A percentile compares a stretch with the other conserved stretches of the same genome.
phyloP scores from a whole-genome alignment of 306 rosid species.

The Dicorynia guianensis region DNA sequence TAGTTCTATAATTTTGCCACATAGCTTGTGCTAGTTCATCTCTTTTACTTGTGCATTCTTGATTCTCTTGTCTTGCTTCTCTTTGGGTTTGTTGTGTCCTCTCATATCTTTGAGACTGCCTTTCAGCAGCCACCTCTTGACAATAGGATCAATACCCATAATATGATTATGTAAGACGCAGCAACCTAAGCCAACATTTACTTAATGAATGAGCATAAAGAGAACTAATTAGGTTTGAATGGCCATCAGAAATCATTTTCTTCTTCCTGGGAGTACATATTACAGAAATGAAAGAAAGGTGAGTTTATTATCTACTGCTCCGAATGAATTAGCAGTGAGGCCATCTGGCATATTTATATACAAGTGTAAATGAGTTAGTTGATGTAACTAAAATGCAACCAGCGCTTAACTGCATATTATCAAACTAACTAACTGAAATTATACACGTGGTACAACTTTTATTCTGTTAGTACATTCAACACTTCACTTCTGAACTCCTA shows the following conservation, averaged over 20 bases:
- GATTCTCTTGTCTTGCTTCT: background rate
- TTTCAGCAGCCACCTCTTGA: background rate
- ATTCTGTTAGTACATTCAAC: too few species aligned
- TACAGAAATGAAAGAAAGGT: background rate
- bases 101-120: background rate
- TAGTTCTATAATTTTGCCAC: too few species aligned
- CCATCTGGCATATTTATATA: too few species aligned
- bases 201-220: background rate
- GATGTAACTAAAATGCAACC: too few species aligned
- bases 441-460: too few species aligned
- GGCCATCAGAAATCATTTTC: background rate
- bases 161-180: background rate
- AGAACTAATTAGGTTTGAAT: background rate
- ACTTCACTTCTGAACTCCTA: background rate
- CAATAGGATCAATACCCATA: background rate
- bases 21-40: background rate
- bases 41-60: background rate
- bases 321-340: too few species aligned
- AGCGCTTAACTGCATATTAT: too few species aligned
- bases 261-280: background rate
- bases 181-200: background rate
- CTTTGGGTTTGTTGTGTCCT: background rate
- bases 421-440: too few species aligned
- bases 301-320: too few species aligned
- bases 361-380: too few species aligned